A percentile compares a stretch with the other conserved stretches of the same genome.
These are phyloP conservation scores for Neonectria faginata DNA, from an alignment of 2,329 filamentous ascomycete genomes.

Conservation along the genomic window DNA sequence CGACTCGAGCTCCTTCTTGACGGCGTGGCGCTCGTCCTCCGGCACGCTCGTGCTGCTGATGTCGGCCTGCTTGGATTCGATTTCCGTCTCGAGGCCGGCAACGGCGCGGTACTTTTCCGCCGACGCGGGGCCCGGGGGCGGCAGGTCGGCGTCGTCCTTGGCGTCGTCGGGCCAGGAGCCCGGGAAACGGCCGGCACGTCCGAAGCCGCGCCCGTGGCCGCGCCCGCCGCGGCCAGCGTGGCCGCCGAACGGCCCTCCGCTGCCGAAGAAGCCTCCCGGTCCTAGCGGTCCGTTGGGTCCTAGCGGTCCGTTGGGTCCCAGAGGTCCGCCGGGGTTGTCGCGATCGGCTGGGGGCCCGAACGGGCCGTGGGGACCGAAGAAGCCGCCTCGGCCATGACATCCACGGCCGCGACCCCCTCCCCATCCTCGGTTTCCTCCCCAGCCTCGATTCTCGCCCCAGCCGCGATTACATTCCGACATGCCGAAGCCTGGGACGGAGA, in stretches of 20 bases:
- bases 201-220: constrained; percentile 5
- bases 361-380: constrained; percentile 31
- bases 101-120: constrained; percentile 53
- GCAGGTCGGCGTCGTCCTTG: constrained; percentile 30
- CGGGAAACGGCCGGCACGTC: constrained; percentile 35
- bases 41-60: constrained; percentile 44
- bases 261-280: constrained; percentile 24
- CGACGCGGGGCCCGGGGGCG: constrained; percentile 43
- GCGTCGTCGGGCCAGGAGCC: constrained; percentile 53
- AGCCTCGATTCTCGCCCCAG: background rate
- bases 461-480: background rate
- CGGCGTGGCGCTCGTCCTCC: constrained; percentile 35
- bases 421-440: constrained; percentile 16
- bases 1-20: constrained; percentile 53
- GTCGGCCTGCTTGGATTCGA: constrained; percentile 48
- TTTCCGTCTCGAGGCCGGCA: constrained; percentile 50
- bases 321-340: constrained; percentile 18
- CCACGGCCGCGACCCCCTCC: constrained; percentile 28
- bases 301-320: constrained; percentile 12
- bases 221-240: constrained; percentile 10
- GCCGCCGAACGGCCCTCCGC: constrained; percentile 9
- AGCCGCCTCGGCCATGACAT: constrained; percentile 28
- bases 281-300: constrained; percentile 30
- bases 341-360: constrained; percentile 25
- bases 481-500: background rate